phyloP scores from a whole-genome alignment of 768 basidiomycete species.

The Dentipellis fragilis region DNA sequence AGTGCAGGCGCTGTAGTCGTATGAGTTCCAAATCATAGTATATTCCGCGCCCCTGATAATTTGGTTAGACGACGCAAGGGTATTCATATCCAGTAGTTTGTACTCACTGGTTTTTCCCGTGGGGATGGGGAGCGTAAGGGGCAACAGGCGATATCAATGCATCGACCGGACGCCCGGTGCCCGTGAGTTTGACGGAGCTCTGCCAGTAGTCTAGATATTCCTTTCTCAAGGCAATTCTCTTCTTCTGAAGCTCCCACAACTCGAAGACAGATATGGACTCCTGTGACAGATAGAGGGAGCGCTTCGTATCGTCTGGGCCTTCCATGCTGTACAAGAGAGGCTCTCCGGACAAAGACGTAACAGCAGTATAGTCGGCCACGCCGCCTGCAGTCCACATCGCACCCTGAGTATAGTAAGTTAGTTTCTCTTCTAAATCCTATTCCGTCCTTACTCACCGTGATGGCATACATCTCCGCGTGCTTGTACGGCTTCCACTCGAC shows the following conservation, averaged over 20 bases:
- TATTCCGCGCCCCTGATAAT: conserved; percentile 28
- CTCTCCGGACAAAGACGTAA: conserved; percentile 10
- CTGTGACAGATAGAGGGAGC: conserved; percentile 1
- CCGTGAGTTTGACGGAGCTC: conserved; percentile 29
- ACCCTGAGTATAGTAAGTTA: background rate
- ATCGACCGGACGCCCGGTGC: conserved; percentile 42
- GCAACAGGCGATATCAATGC: conserved; percentile 38
- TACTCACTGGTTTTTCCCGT: conserved; percentile 31
- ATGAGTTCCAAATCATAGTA: conserved; percentile 35
- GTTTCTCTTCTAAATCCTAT: background rate
- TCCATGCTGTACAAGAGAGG: conserved; percentile 11
- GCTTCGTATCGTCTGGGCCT: background rate
- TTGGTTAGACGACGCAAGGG: conserved; percentile 1
- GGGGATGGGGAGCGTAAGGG: conserved; percentile 33
- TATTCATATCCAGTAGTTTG: background rate
- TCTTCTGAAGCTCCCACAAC: conserved; percentile 38
- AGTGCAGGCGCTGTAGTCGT: conserved; percentile 33
- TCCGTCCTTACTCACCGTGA: conserved; percentile 14
- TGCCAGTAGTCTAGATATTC: conserved; percentile 41
- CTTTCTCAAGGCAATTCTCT: conserved; percentile 30
- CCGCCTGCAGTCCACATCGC: conserved; percentile 13
- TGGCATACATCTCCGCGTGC: conserved; percentile 20
- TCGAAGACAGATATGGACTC: conserved; percentile 13
- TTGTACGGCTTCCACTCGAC: conserved; percentile 25
- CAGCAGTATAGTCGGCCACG: background rate